Base-by-base conservation (phyloP, 352 stramenopile species). In the Phytophthora cactorum region DNA sequence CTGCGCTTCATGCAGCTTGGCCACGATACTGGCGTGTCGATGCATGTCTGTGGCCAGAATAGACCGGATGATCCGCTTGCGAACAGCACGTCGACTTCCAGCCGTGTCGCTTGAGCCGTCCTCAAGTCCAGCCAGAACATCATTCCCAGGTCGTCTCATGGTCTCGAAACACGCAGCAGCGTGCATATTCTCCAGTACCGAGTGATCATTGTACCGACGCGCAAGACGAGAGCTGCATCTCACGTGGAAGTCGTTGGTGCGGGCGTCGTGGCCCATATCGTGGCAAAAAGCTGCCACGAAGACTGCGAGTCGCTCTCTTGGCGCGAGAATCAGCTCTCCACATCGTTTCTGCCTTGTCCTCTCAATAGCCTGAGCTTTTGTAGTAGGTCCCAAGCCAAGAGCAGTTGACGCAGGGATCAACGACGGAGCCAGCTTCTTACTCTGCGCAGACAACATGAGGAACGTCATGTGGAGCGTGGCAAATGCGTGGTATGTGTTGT, bases 231-330 rank as follows among this genome's bases (percentile, higher is more conserved):
- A 93, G 52, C 75, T 78, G 50, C 82, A 80, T 8, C 89, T 77
- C 49, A 95, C 89, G 66, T 97, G 86, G 59, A 97, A 97, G 65
- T 91, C 86, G 75, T 97, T 97, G 27, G 86, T 96, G 47, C 88
- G 80, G 10, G 84, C 90, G 34, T 95, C 89, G 74, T 97, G 90
- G 73, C 93, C 91, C 71, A 96, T 90, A 41, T 97, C 89, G 64
- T 97, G 90, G 59, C 84, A 91, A 57, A 96, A 90, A 1, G 88
- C 82, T 1, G 83, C 84, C 29, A 97, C 72, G 31, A 96, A 89
- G 4, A 96, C 74, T 14, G 89, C 77, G 50, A 96, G 72, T n/a
- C 88, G 59, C 36, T 95, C 84, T 5, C 73, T 67, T 7, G 71
- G 71, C 51, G 60, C 59, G 14, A 89, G 75, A 15, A 96, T 58